These are phyloP conservation scores for Phaseolus lunatus DNA, from an alignment of 306 rosid species.

Conservation along the genomic window DNA sequence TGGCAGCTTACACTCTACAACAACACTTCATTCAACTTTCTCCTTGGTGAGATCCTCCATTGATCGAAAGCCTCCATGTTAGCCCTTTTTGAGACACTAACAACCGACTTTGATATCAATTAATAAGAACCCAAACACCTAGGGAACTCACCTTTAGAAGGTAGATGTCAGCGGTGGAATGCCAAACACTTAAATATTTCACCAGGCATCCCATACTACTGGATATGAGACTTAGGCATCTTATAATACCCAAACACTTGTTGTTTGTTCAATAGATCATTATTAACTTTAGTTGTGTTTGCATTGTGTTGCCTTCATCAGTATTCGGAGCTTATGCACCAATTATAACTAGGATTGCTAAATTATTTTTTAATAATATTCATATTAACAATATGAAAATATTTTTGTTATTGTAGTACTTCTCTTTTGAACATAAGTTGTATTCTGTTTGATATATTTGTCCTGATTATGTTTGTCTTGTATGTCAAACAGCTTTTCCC, in stretches of 20 bases:
- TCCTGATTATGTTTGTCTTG: constrained; percentile 48
- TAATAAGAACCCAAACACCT: too few species aligned
- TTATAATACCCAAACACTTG: background rate
- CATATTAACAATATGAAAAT: background rate
- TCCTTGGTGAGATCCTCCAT: too few species aligned
- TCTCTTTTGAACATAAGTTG: constrained; percentile 5
- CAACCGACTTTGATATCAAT: too few species aligned
- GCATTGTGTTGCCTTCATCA: constrained; percentile 5
- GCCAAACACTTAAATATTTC: too few species aligned
- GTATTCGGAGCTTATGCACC: background rate
- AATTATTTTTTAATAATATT: background rate
- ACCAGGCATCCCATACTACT: too few species aligned
- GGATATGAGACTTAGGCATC: too few species aligned
- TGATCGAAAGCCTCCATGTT: too few species aligned
- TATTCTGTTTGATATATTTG: constrained; percentile 12
- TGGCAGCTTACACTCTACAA: background rate
- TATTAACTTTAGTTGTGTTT: constrained; percentile 15
- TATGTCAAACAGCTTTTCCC: constrained; percentile 83
- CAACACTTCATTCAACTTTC: background rate
- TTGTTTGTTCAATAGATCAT: constrained; percentile 11
- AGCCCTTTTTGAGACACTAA: too few species aligned
- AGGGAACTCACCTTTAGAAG: too few species aligned
- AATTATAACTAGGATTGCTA: constrained; percentile 10
- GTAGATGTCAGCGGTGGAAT: too few species aligned
- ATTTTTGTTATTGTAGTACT: background rate